Evolutionary conservation across 2,329 filamentous ascomycete genomes (phyloP), one percentile per base, ranked within the genome.

Genomic region (Neopestalotiopsis rosae): DNA sequence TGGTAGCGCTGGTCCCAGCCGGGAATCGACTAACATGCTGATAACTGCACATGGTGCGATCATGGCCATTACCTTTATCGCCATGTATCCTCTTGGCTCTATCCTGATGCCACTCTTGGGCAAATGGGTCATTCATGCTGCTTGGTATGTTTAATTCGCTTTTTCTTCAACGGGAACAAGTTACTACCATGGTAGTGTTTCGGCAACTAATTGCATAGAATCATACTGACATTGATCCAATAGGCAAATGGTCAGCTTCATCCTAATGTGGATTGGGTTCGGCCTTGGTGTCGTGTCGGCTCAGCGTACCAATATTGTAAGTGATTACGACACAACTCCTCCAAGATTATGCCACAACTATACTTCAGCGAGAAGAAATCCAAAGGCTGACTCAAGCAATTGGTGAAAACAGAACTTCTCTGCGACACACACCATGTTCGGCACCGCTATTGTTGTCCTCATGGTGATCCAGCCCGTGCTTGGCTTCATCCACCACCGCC

Each of bases 71-170:
- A 85, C 87, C 20, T 89, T 91, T 71, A 83, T 87, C 3, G 74
- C 87, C 13, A 79, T 90, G 28, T 91, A 90, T 71, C 90, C 90
- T 0, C 72, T 90, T 2, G 90, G 89, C 5, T 84, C 89, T 9
- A 79, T 89, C 3, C 76, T 90, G 56, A 90, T 91, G 85, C 87
- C 89, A 2, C 70, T 91, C 3, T 70, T 90, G 6, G 85, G 87
- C 59, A 87, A 83, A 61, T 90, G 86, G 86, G 75, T 85, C 66
- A 72, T 89, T n/a, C 90, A 92, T 74, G 87, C 83, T 6, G 79
- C 78, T 10, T 85, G 87, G 45, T 52, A 52, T 17, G 45, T 24
- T 9, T 20, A 7, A 52, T 6, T 52, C 17, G 1, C 20, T 6
- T 20, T 3, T 3, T 6, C 5, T 52, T 20, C 45, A 0, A 7